Percentiles rank a stretch among this genome's conserved stretches.
Evolutionary conservation across 768 basidiomycete genomes (phyloP).

Genomic region (Clitopilus hobsonii): DNA sequence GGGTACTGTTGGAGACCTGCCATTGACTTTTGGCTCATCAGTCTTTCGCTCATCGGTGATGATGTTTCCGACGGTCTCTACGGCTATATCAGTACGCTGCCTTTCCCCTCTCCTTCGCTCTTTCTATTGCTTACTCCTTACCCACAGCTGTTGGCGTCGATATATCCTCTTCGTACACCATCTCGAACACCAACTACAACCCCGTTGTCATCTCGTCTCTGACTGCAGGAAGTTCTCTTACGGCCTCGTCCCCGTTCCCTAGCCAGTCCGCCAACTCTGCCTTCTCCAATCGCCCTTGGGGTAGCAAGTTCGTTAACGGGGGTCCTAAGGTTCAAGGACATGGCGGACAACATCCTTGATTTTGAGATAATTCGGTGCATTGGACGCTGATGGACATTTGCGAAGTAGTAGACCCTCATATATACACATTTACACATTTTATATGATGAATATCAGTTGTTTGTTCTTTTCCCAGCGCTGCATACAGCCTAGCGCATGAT

Average conservation of each 20-base stretch:
- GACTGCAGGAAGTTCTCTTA: not conserved
- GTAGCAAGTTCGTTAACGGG: not conserved
- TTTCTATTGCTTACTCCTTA: not conserved
- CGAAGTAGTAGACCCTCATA: too few species aligned
- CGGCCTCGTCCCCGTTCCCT: not conserved
- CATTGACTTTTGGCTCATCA: not conserved
- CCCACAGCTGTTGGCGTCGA: slow-evolving; percentile 4
- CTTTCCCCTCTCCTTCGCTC: not conserved
- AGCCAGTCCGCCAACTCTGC: not conserved
- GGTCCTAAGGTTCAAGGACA: not conserved
- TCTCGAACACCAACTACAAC: slow-evolving; percentile 1
- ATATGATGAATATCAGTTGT: too few species aligned
- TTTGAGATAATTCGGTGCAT: too few species aligned
- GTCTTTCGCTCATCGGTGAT: slow-evolving; percentile 10
- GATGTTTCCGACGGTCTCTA: slow-evolving; percentile 15
- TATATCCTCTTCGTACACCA: not conserved
- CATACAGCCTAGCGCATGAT: too few species aligned
- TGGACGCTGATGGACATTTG: too few species aligned
- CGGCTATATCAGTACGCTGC: slow-evolving; percentile 19
- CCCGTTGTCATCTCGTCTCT: not conserved
- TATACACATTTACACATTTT: too few species aligned
- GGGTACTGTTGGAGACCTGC: too few species aligned
- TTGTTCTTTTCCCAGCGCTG: too few species aligned
- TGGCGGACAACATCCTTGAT: not conserved
- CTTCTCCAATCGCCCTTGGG: not conserved